Percentiles rank a stretch among this genome's conserved stretches.
Conservation (phyloP, 805 yeast species). For the Pichia insulana region DNA sequence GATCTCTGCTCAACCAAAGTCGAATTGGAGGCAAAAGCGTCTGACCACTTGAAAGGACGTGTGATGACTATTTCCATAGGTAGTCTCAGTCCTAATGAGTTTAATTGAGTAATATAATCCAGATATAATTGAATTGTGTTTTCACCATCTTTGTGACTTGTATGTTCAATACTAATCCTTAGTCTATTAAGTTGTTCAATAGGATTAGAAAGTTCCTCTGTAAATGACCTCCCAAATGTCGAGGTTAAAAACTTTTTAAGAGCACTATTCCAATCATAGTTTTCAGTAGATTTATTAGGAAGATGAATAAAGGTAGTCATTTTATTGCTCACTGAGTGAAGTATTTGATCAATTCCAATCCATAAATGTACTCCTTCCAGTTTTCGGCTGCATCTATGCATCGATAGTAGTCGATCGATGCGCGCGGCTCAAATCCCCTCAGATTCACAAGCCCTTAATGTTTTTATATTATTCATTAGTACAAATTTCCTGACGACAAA, state of each 20-base stretch:
- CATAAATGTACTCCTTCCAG: too few species aligned
- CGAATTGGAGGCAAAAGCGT: slow-evolving; percentile 45
- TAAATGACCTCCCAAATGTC: slow-evolving; percentile 48
- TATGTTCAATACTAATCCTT: slow-evolving; percentile 51
- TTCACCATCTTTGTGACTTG: slow-evolving; percentile 35
- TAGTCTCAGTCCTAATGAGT: slow-evolving; percentile 66
- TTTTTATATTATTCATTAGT: too few species aligned
- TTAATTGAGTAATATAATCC: slow-evolving; percentile 74
- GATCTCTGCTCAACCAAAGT: slow-evolving; percentile 58
- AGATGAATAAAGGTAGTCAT: slow-evolving; percentile 22
- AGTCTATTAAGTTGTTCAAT: slow-evolving; percentile 45
- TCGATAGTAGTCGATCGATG: too few species aligned
- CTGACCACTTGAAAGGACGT: slow-evolving; percentile 65
- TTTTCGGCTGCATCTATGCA: too few species aligned
- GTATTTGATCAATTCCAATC: too few species aligned
- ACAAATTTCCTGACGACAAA: too few species aligned
- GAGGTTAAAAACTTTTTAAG: slow-evolving; percentile 47
- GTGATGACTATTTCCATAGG: slow-evolving; percentile 44
- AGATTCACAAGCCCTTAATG: too few species aligned
- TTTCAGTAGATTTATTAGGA: slow-evolving; percentile 40
- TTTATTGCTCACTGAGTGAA: too few species aligned
- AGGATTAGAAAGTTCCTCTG: slow-evolving; percentile 48
- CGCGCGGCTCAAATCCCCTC: too few species aligned
- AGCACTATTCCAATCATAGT: slow-evolving; percentile 58
- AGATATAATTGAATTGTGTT: slow-evolving; percentile 33